Conservation (phyloP, 2,329 filamentous ascomycete genomes). For the Xylaria sp. region DNA sequence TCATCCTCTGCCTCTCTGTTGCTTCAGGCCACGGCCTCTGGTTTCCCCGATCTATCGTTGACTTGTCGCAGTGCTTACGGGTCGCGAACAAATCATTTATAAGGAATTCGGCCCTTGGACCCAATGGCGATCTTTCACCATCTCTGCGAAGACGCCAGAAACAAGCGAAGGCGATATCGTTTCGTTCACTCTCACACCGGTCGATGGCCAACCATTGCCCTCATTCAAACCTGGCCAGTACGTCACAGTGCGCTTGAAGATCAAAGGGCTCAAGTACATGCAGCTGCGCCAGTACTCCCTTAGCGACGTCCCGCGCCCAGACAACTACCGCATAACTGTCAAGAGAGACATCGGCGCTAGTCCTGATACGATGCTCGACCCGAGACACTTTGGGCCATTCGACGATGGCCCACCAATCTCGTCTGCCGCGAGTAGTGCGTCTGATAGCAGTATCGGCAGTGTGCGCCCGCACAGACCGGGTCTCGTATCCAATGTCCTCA, state of each 20-base stretch:
- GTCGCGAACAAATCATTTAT: slow-evolving; percentile 72
- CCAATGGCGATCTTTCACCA: slow-evolving; percentile 74
- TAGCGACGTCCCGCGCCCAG: slow-evolving; percentile 69
- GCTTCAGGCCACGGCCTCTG: background rate
- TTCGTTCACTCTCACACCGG: slow-evolving; percentile 75
- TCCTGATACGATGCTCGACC: slow-evolving; percentile 41
- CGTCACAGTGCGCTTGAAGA: slow-evolving; percentile 69
- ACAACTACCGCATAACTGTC: slow-evolving; percentile 77
- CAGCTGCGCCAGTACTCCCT: slow-evolving; percentile 80
- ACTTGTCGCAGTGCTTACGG: slow-evolving; percentile 67
- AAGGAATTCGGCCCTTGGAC: slow-evolving; percentile 70
- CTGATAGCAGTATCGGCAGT: slow-evolving; percentile 49
- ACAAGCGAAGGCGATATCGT: slow-evolving; percentile 69
- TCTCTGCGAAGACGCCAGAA: slow-evolving; percentile 73
- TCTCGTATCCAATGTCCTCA: slow-evolving; percentile 75
- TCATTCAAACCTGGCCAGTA: slow-evolving; percentile 77
- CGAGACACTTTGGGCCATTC: slow-evolving; percentile 17
- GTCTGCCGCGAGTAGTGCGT: slow-evolving; percentile 49
- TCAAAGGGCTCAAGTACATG: slow-evolving; percentile 66
- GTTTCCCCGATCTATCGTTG: slow-evolving; percentile 6
- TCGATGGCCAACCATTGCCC: slow-evolving; percentile 70
- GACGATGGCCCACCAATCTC: slow-evolving; percentile 45
- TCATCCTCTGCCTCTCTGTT: background rate
- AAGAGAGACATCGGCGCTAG: slow-evolving; percentile 72
- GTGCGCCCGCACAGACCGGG: slow-evolving; percentile 58